These are phyloP conservation scores for Hyaloperonospora arabidopsidis DNA, from an alignment of 352 stramenopile species.

Conservation along the genomic window DNA sequence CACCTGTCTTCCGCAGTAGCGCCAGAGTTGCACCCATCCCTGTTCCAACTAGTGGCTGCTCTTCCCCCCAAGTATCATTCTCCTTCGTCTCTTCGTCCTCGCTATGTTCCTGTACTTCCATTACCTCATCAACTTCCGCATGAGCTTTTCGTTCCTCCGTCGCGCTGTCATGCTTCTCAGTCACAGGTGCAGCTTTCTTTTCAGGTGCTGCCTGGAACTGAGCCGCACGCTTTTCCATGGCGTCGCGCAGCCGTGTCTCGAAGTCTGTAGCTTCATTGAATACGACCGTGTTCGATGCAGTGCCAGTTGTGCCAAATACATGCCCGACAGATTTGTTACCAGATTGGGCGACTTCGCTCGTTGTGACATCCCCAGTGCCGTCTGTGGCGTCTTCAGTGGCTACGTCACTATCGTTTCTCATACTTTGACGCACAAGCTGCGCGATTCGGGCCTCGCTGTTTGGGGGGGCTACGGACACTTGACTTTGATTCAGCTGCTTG, in stretches of 20 bases:
- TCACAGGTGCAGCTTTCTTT: background rate
- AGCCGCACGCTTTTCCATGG: constrained; percentile 61
- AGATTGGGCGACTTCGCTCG: constrained; percentile 1
- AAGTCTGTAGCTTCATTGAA: constrained; percentile 85
- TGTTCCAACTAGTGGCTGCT: constrained; percentile 73
- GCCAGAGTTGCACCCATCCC: constrained; percentile 90
- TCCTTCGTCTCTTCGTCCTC: constrained; percentile 49
- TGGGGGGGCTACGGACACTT: constrained; percentile 8
- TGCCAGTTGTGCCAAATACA: constrained; percentile 23
- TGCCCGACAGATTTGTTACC: constrained; percentile 41
- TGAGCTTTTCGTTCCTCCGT: constrained; percentile 29
- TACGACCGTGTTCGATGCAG: constrained; percentile 45
- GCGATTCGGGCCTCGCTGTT: constrained; percentile 55
- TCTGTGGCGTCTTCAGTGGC: constrained; percentile 15
- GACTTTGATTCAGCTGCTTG: constrained; percentile 27
- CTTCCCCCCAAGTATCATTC: constrained; percentile 62
- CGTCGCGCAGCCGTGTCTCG: constrained; percentile 60
- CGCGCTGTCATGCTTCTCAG: constrained; percentile 19
- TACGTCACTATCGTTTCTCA: constrained; percentile 25
- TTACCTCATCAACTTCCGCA: constrained; percentile 19
- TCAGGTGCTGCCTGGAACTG: constrained; percentile 36
- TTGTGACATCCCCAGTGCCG: constrained; percentile 6
- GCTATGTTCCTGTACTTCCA: constrained; percentile 31
- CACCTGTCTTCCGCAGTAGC: constrained; percentile 89
- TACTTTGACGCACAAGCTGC: constrained; percentile 41